phyloP scores from a whole-genome alignment of 805 yeast genomes.

The Lachancea kluyveri region DNA sequence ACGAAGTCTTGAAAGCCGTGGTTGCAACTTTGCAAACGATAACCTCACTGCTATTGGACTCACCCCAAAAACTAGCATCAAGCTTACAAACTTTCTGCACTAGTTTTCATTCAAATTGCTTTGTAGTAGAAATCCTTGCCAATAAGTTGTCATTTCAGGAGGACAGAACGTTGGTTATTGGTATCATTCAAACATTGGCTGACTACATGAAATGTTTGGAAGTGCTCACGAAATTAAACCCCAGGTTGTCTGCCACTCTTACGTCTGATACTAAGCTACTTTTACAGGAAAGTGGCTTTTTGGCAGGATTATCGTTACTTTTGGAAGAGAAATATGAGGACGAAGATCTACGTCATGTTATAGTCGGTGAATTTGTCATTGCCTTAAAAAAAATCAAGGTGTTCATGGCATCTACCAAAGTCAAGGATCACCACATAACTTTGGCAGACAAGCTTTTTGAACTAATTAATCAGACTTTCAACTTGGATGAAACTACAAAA shows the following conservation, averaged over 20 bases:
- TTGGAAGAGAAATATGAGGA: constrained; percentile 2
- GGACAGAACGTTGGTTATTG: constrained; percentile 1
- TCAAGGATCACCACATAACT: constrained; percentile 13
- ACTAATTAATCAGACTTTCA: constrained; percentile 11
- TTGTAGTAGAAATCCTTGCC: constrained; percentile 1
- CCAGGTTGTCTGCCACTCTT: neutral
- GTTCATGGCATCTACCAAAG: constrained; percentile 9
- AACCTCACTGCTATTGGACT: too few species aligned
- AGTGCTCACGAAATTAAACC: neutral
- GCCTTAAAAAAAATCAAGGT: constrained; percentile 7
- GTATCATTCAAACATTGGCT: constrained; percentile 1
- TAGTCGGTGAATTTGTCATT: constrained; percentile 1
- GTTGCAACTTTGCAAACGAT: too few species aligned
- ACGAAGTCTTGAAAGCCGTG: too few species aligned
- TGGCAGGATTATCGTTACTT: constrained; percentile 4
- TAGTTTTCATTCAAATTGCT: constrained; percentile 1
- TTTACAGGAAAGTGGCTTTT: constrained; percentile 4
- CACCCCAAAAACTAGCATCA: too few species aligned
- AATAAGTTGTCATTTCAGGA: constrained; percentile 3
- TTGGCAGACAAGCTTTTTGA: constrained; percentile 8
- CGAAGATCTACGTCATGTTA: neutral
- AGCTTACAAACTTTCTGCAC: too few species aligned
- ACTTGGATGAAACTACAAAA: constrained; percentile 5
- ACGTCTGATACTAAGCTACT: constrained; percentile 2
- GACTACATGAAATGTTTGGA: constrained; percentile 1